Base-by-base conservation (phyloP, 306 rosid genomes). In the Quercus variabilis region DNA sequence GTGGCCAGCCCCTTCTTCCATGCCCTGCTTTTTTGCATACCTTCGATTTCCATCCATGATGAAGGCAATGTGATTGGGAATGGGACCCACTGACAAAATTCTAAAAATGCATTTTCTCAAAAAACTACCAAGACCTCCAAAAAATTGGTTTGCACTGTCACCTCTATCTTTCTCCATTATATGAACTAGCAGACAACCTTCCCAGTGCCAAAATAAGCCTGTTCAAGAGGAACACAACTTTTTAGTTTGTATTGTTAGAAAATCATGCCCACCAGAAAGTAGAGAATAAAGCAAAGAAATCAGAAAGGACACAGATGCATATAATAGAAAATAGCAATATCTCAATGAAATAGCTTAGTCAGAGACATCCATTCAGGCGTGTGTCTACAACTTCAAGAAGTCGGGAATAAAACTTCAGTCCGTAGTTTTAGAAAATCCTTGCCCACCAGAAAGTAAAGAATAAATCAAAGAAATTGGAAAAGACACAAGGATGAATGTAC, bases 11-110 rank as follows among this genome's bases (percentile, higher is more conserved):
- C 90, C 92, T 69, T 78, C 88, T 5, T 21, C 81, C 77, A 86
- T 25, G 84, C 80, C 84, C 51, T 74, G 79, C 84, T 82, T 89
- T 83, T 82, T 92, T 13, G 95, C 95, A 74, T 72, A 90, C 86
- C 99, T 90, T 75, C 94, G 81, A 85, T 94, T 94, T 18, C 97
- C 99, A 84, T 94, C 97, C 94, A 94, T 91, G 81, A 94, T 90
- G 88, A 94, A 92, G 73, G 97, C 86, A 69, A 94, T 80, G 87
- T 94, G 97, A 64, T 81, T 69, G 41, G 97, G 97, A 80, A 91
- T 76, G 10, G 92, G 89, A 68, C 99, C 97, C 3, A 76, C 87
- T 5, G 92, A 87, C 15, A 94, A 64, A 54, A 89, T 72, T 25
- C 62, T 69, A 76, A 89, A 89, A 21, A 90, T 14, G 75, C 89